These are phyloP conservation scores for Trichoderma virens DNA, from an alignment of 495 filamentous ascomycete genomes.

Conservation along the genomic window DNA sequence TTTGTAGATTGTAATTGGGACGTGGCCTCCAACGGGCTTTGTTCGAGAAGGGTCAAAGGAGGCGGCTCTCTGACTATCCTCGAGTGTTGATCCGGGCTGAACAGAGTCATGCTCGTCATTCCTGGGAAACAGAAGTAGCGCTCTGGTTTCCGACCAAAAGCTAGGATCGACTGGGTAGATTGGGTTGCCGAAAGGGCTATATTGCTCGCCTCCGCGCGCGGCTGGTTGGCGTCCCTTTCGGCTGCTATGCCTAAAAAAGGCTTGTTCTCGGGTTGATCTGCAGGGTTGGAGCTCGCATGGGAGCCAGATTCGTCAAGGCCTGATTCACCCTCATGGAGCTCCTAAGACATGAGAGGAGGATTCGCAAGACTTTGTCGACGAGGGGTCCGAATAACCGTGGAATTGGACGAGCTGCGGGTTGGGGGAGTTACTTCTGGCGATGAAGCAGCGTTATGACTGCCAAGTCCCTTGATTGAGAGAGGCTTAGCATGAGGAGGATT, in stretches of 20 bases:
- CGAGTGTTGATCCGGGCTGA: background rate
- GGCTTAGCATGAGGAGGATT: background rate
- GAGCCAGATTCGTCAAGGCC: background rate
- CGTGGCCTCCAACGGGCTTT: background rate
- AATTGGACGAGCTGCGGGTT: background rate
- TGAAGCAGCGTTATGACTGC: background rate
- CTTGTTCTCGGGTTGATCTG: slow-evolving; percentile 7
- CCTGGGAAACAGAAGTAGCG: background rate
- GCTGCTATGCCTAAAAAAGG: slow-evolving; percentile 31
- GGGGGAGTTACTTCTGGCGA: background rate
- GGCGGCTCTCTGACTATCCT: background rate
- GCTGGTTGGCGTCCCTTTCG: slow-evolving; percentile 3
- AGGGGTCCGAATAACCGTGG: background rate
- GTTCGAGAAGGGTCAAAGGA: background rate
- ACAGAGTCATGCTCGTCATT: background rate
- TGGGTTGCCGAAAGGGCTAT: background rate
- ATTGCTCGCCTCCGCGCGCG: background rate
- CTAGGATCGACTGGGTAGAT: background rate
- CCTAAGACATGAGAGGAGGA: background rate
- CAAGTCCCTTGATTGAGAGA: background rate
- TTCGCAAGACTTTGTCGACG: background rate
- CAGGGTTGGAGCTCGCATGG: slow-evolving; percentile 2
- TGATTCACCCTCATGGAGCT: background rate
- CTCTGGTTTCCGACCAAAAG: background rate
- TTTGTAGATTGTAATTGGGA: background rate